Evolutionary conservation across 1,139 yeast species (phyloP), one percentile per base, ranked within the genome.

Genomic region (Zygotorulaspora mrakii): DNA sequence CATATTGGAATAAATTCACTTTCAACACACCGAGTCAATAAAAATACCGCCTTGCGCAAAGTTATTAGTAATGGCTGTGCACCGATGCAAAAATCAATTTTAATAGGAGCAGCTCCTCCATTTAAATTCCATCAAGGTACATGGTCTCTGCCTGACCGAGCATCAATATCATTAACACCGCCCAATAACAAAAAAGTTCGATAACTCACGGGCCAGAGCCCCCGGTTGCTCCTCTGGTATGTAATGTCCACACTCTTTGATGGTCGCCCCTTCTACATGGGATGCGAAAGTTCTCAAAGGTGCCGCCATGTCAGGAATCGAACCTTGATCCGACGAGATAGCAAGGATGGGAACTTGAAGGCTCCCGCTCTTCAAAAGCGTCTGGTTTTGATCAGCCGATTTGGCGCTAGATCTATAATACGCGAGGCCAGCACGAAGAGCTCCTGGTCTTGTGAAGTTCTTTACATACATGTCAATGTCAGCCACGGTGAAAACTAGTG

Each of bases 201-300:
- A n/a, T n/a, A n/a, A n/a, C n/a, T n/a, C n/a, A n/a, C n/a, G n/a
- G n/a, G n/a, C n/a, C n/a, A n/a, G n/a, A n/a, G n/a, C n/a, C n/a
- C n/a, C n/a, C 14, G 42, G 42, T 33, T 35, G 24, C 30, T 39
- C 42, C 33, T 39, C 42, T 4, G 42, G 35, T 13, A 39, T 39
- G 26, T 21, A 39, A 31, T 39, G 42, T 2, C 42, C 42, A 30
- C 42, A 39, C 4, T 35, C 39, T 20, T 39, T 21, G 3, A 39
- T 30, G 2, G 12, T 31, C 2, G 25, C 39, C n/a, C 33, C 42
- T 11, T 17, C 29, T 9, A 39, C 35, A 10, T 18, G 9, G 5
- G 23, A n/a, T 3, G 35, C 25, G 31, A 29, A 35, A 2, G 12
- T 37, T 13, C 23, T 13, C 17, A 35, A 12, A 10, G 36, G 13